phyloP scores from a whole-genome alignment of 805 yeast genomes.

The Scheffersomyces lignosus region DNA sequence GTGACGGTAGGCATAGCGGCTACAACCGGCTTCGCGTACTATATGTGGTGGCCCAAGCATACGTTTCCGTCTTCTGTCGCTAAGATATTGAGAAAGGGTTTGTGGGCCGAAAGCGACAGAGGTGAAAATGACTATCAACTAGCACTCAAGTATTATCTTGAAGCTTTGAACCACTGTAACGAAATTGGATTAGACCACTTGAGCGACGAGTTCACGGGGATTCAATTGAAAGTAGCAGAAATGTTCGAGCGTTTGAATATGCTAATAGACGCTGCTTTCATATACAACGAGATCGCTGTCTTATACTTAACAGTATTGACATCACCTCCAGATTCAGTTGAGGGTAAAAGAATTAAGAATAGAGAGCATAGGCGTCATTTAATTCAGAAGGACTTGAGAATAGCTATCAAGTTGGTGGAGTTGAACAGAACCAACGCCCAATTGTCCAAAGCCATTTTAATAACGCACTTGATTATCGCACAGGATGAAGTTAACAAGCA shows the following conservation, averaged over 20 bases:
- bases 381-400: slow-evolving; percentile 68
- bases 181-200: slow-evolving; percentile 54
- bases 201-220: slow-evolving; percentile 84
- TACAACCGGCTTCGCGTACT: slow-evolving; percentile 29
- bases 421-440: slow-evolving; percentile 50
- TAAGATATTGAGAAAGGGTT: slow-evolving; percentile 64
- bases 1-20: slow-evolving; percentile 13
- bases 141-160: slow-evolving; percentile 72
- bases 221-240: slow-evolving; percentile 83
- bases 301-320: slow-evolving; percentile 55
- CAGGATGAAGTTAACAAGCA: slow-evolving; percentile 59
- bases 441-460: slow-evolving; percentile 54
- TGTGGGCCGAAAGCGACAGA: slow-evolving; percentile 81
- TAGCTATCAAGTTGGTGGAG: slow-evolving; percentile 67
- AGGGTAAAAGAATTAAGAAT: slow-evolving; percentile 20
- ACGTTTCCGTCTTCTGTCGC: slow-evolving; percentile 73
- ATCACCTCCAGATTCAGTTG: slow-evolving; percentile 24
- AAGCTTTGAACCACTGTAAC: slow-evolving; percentile 67
- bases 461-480: slow-evolving; percentile 65
- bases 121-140: slow-evolving; percentile 59
- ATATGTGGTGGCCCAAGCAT: slow-evolving; percentile 64
- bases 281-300: slow-evolving; percentile 67
- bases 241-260: slow-evolving; percentile 73
- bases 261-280: slow-evolving; percentile 60
- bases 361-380: slow-evolving; percentile 50